Evolutionary conservation across 2,329 filamentous ascomycete species (phyloP), one percentile per base, ranked within the genome.

Genomic region (Colletotrichum godetiae): DNA sequence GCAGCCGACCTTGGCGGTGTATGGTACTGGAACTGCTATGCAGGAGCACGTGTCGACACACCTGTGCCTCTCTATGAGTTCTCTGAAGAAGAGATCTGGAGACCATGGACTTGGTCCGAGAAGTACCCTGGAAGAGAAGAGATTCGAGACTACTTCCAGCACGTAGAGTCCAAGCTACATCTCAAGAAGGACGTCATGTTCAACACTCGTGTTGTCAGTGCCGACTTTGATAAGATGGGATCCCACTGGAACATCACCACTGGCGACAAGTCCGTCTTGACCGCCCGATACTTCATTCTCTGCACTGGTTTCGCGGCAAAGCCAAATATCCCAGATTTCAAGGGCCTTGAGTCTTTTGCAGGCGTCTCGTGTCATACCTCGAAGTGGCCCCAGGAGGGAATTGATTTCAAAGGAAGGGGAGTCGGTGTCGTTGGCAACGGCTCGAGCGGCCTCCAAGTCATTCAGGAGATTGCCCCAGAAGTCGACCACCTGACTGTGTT

Each of bases 161-260:
- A 84, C 69, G 82, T 86, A 6, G 84, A 84, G 52, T 77, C 81
- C 15, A 82, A 82, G 31, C 79, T 84, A 46, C 77, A 83, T 13
- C 74, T 86, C 24, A 85, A 81, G 62, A 85, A 82, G 49, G 80
- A 86, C 59, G 81, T 81, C 49, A 78, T 78, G 15, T 88, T 87
- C 74, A 78, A 84, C 35, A 81, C 80, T 4, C 81, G 81, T 2
- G 83, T 87, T 1, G 75, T 78, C 1, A 79, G 77, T 1, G 84
- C 85, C 0, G 75, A 80, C 5, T 88, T 85, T 73, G 78, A 87
- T 0, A 75, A 76, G 6, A 71, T 78, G 2, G 76, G 76, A 0
- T 76, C 73, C 37, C 37, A 19, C 37, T 42, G 37, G 37, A 42
- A 13, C 37, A 42, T 42, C 37, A 42, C 37, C 13, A 42, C 37